These are phyloP conservation scores for Teratosphaeria pseudoeucalypti DNA, from an alignment of 2,329 filamentous ascomycete genomes.

Conservation along the genomic window DNA sequence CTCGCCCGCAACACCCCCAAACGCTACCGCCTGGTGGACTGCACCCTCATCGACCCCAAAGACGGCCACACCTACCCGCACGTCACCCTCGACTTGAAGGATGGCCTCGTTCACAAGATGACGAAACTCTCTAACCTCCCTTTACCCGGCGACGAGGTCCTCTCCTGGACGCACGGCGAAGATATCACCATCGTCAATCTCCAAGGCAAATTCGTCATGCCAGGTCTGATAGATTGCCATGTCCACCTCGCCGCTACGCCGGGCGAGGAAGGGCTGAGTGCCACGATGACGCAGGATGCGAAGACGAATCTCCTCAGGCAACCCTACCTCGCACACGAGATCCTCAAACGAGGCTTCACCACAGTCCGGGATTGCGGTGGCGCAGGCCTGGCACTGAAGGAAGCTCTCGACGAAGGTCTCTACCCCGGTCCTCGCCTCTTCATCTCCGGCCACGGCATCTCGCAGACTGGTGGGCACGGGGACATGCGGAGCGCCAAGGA, in stretches of 20 bases:
- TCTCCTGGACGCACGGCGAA: slow-evolving; percentile 16
- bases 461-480: slow-evolving; percentile 49
- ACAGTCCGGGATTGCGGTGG: slow-evolving; percentile 50
- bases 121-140: slow-evolving; percentile 17
- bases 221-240: slow-evolving; percentile 44
- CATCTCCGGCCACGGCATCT: slow-evolving; percentile 44
- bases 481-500: slow-evolving; percentile 41
- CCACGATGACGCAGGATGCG: slow-evolving; percentile 27
- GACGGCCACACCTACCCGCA: slow-evolving; percentile 21
- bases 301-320: slow-evolving; percentile 35
- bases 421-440: slow-evolving; percentile 47
- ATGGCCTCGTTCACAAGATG: slow-evolving; percentile 20
- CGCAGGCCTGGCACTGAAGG: slow-evolving; percentile 43
- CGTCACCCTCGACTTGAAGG: slow-evolving; percentile 21
- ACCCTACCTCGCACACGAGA: slow-evolving; percentile 39
- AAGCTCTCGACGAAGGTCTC: slow-evolving; percentile 47
- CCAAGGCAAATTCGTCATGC: slow-evolving; percentile 36
- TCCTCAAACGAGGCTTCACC: slow-evolving; percentile 49
- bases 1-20: neutral
- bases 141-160: slow-evolving; percentile 18
- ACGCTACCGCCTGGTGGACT: slow-evolving; percentile 11
- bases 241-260: slow-evolving; percentile 40
- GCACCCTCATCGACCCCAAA: slow-evolving; percentile 18
- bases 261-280: slow-evolving; percentile 29
- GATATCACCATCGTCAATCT: slow-evolving; percentile 29